phyloP scores from a whole-genome alignment of 2,329 filamentous ascomycete genomes.

The Biscogniauxia mediterranea region DNA sequence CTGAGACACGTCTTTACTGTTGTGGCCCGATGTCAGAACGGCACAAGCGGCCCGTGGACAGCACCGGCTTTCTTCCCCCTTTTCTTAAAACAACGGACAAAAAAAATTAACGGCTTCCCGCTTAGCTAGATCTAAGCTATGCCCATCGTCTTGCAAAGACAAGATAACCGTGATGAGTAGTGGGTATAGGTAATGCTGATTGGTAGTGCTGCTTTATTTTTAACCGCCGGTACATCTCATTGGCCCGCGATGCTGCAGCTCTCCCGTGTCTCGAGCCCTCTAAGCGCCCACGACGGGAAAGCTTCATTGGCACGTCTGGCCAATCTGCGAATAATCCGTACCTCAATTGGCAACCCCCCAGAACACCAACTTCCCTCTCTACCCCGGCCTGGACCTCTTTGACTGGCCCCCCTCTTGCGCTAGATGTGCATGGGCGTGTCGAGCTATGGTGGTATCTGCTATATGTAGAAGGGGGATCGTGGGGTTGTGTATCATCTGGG shows the following conservation, averaged over 20 bases:
- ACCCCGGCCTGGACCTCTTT: conserved; percentile 10
- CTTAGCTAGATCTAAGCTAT: not conserved
- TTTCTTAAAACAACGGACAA: not conserved
- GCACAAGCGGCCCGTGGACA: not conserved
- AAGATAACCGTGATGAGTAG: not conserved
- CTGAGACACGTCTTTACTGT: not conserved
- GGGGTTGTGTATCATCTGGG: conserved; percentile 19
- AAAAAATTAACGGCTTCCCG: not conserved
- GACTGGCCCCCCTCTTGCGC: conserved; percentile 17
- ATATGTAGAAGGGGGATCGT: conserved; percentile 4
- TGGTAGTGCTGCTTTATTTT: not conserved
- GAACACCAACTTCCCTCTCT: not conserved
- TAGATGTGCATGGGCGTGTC: conserved; percentile 25
- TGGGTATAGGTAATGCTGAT: not conserved
- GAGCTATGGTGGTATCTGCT: conserved; percentile 10
- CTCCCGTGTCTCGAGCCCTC: conserved; percentile 5
- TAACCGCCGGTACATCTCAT: conserved; percentile 10
- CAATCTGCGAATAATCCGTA: conserved; percentile 20
- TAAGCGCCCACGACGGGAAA: conserved; percentile 28
- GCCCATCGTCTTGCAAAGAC: not conserved
- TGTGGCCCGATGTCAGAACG: not conserved
- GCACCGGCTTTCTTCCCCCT: too few relatives aligned
- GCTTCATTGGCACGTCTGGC: conserved; percentile 13
- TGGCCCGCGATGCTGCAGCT: conserved; percentile 7
- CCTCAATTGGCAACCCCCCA: not conserved